A percentile compares a stretch with the other conserved stretches of the same genome.
Evolutionary conservation across 257 asterid species (phyloP).

Genomic region (Striga asiatica): DNA sequence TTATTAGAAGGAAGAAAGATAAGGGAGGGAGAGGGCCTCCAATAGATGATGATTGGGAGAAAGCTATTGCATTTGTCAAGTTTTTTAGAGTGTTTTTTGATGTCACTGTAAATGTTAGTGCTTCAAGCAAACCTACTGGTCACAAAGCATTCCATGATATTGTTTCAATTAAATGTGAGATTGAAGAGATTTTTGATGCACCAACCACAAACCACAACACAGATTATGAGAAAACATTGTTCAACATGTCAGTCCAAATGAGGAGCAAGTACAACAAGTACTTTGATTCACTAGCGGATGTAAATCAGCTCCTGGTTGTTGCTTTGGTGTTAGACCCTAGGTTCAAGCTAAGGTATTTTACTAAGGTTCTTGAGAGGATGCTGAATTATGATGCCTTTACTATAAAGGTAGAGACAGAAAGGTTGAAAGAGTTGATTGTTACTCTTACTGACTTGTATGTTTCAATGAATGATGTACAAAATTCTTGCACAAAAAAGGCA

Average conservation of each 20-base stretch:
- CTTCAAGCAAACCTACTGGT: background rate
- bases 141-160: background rate
- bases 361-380: too few species aligned
- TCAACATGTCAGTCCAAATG: background rate
- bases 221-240: background rate
- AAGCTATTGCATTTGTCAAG: background rate
- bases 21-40: background rate
- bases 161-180: background rate
- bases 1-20: too few species aligned
- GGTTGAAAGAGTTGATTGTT: too few species aligned
- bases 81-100: background rate
- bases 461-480: too few species aligned
- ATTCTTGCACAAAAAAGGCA: too few species aligned
- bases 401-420: too few species aligned
- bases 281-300: background rate
- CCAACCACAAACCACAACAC: background rate
- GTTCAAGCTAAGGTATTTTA: background rate
- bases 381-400: too few species aligned
- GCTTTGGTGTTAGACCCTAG: background rate
- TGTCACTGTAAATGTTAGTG: background rate
- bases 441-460: too few species aligned
- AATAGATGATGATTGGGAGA: background rate
- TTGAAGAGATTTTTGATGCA: background rate
- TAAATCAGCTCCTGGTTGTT: background rate
- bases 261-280: background rate